phyloP scores from a whole-genome alignment of 257 asterid species.

The Nicotiana paniculata region DNA sequence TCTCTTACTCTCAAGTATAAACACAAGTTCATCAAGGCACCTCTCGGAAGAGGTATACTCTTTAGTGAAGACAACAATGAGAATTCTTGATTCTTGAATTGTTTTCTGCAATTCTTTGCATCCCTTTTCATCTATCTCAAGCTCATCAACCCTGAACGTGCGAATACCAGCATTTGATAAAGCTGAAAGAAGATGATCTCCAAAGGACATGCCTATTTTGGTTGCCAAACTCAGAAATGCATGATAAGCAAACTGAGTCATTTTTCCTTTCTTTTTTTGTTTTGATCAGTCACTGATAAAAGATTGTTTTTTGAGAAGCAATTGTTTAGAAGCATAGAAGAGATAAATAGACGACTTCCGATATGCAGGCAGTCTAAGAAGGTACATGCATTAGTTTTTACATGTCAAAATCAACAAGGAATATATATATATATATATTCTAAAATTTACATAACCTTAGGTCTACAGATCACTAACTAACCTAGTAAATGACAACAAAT shows the following conservation, averaged over 20 bases:
- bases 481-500: neutral
- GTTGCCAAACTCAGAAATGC: slow-evolving; percentile 1
- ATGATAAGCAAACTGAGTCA: neutral
- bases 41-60: slow-evolving; percentile 11
- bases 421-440: neutral
- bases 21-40: slow-evolving; percentile 15
- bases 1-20: slow-evolving; percentile 7
- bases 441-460: neutral
- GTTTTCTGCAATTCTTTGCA: slow-evolving; percentile 6
- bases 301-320: neutral
- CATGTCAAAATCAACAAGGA: slow-evolving; percentile 1
- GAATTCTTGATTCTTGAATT: slow-evolving; percentile 6
- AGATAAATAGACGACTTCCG: neutral
- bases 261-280: neutral
- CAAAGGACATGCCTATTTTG: slow-evolving; percentile 1
- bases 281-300: neutral
- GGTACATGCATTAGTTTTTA: neutral
- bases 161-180: slow-evolving; percentile 6
- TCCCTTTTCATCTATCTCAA: slow-evolving; percentile 2
- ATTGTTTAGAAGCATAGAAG: neutral
- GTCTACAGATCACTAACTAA: neutral
- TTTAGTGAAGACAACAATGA: slow-evolving; percentile 7
- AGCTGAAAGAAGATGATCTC: slow-evolving; percentile 7
- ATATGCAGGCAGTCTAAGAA: neutral
- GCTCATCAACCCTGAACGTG: slow-evolving; percentile 8